Evolutionary conservation across 2,329 filamentous ascomycete species (phyloP).

Genomic region (Exophiala viscosa): DNA sequence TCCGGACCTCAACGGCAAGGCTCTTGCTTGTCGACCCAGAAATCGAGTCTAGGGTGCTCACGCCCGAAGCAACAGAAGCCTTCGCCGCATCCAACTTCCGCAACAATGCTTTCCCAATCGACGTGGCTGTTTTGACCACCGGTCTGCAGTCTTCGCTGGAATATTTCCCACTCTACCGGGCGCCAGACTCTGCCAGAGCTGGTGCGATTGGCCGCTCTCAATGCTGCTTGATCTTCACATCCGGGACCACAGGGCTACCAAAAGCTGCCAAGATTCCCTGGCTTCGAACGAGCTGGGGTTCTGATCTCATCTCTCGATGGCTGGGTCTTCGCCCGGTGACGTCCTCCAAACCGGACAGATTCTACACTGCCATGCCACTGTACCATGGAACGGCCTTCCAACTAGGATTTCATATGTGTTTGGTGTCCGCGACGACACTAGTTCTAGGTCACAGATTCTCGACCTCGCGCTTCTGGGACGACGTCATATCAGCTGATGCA

Average conservation of each 20-base stretch:
- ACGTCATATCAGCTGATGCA: conserved; percentile 63
- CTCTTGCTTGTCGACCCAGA: conserved; percentile 69
- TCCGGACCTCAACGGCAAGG: conserved; percentile 63
- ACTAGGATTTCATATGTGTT: conserved; percentile 61
- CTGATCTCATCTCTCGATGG: conserved; percentile 53
- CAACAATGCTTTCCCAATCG: conserved; percentile 41
- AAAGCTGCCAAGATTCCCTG: conserved; percentile 65
- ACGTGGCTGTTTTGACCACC: conserved; percentile 60
- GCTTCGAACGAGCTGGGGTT: conserved; percentile 38
- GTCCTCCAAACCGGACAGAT: conserved; percentile 56
- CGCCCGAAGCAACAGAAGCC: conserved; percentile 38
- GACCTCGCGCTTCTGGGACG: conserved; percentile 66
- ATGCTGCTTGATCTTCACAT: conserved; percentile 82
- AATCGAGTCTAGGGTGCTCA: conserved; percentile 50
- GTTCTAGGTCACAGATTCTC: conserved; percentile 73
- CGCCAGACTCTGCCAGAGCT: conserved; percentile 55
- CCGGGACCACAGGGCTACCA: conserved; percentile 83
- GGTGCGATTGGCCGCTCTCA: conserved; percentile 54
- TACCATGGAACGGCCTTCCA: conserved; percentile 78
- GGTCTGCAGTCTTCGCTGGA: conserved; percentile 49
- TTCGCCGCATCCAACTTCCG: conserved; percentile 42
- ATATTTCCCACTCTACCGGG: conserved; percentile 47
- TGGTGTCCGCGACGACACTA: conserved; percentile 62
- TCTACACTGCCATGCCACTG: conserved; percentile 83
- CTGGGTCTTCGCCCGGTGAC: conserved; percentile 46